These are phyloP conservation scores for Xerocomellus dryophilus DNA, from an alignment of 768 basidiomycete species.

Conservation along the genomic window DNA sequence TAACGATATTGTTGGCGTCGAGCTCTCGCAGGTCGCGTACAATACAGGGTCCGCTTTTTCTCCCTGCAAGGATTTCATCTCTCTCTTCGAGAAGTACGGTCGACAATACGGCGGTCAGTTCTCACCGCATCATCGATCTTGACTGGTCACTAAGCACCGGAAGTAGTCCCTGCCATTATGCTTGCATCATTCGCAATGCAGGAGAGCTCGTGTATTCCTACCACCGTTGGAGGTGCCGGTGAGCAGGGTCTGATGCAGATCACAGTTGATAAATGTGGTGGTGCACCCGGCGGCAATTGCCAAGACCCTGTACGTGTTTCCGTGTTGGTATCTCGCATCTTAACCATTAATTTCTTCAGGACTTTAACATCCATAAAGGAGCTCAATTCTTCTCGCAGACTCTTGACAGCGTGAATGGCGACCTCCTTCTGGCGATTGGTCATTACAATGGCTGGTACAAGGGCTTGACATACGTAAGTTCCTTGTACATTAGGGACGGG, in stretches of 20 bases:
- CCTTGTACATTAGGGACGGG: neutral
- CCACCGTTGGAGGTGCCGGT: constrained; percentile 66
- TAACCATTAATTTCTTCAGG: constrained; percentile 33
- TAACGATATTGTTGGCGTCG: constrained; percentile 45
- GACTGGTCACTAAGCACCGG: neutral
- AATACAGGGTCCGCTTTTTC: constrained; percentile 52
- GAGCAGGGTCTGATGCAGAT: constrained; percentile 90
- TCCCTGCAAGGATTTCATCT: constrained; percentile 50
- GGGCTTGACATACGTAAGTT: constrained; percentile 57
- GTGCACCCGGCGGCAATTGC: constrained; percentile 46
- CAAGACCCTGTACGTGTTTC: constrained; percentile 34
- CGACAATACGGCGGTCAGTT: constrained; percentile 40
- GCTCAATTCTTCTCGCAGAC: constrained; percentile 56
- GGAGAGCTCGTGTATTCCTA: constrained; percentile 71
- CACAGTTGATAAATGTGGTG: constrained; percentile 70
- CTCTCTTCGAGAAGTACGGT: constrained; percentile 59
- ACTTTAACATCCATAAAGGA: constrained; percentile 71
- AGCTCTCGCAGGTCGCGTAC: constrained; percentile 49
- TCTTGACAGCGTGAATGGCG: constrained; percentile 41
- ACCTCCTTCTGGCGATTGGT: constrained; percentile 59
- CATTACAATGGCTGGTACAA: constrained; percentile 72
- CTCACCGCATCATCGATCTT: neutral
- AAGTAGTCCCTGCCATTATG: constrained; percentile 65
- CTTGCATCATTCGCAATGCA: constrained; percentile 89
- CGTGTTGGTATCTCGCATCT: neutral